These are phyloP conservation scores for Hygrocybe coccinea DNA, from an alignment of 768 basidiomycete species.

Conservation along the genomic window DNA sequence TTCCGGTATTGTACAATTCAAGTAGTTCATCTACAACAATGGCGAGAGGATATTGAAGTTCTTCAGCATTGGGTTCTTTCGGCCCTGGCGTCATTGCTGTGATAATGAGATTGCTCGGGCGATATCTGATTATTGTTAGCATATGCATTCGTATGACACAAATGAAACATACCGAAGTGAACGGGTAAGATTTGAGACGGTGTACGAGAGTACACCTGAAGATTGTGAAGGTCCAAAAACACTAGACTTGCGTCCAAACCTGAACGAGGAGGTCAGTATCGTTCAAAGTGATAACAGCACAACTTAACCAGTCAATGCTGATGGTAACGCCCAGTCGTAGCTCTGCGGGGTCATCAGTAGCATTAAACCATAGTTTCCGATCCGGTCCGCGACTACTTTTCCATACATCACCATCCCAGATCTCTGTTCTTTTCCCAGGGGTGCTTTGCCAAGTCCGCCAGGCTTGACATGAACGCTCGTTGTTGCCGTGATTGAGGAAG, in stretches of 20 bases:
- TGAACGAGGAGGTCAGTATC: background rate
- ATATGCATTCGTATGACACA: background rate
- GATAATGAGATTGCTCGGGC: slow-evolving; percentile 20
- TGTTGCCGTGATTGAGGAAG: slow-evolving; percentile 10
- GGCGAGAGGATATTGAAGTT: slow-evolving; percentile 23
- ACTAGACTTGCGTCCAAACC: slow-evolving; percentile 15
- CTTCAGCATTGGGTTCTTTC: slow-evolving; percentile 22
- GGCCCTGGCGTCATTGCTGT: slow-evolving; percentile 20
- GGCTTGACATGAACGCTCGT: slow-evolving; percentile 8
- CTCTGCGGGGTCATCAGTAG: slow-evolving; percentile 4
- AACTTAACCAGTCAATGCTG: slow-evolving; percentile 17
- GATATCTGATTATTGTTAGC: slow-evolving; percentile 11
- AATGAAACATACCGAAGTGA: slow-evolving; percentile 10
- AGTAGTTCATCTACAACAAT: slow-evolving; percentile 28
- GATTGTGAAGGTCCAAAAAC: slow-evolving; percentile 17
- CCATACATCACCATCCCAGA: slow-evolving; percentile 17
- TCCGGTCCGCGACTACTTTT: slow-evolving; percentile 11
- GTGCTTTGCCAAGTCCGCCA: slow-evolving; percentile 5
- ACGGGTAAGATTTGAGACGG: slow-evolving; percentile 14
- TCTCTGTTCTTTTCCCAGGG: slow-evolving; percentile 2
- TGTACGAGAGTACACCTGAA: slow-evolving; percentile 19
- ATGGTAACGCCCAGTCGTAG: slow-evolving; percentile 17
- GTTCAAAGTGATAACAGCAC: background rate
- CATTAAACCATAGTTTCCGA: slow-evolving; percentile 12
- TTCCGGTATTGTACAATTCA: slow-evolving; percentile 23